phyloP scores from a whole-genome alignment of 2,329 filamentous ascomycete species.

The Exophiala oligosperma region DNA sequence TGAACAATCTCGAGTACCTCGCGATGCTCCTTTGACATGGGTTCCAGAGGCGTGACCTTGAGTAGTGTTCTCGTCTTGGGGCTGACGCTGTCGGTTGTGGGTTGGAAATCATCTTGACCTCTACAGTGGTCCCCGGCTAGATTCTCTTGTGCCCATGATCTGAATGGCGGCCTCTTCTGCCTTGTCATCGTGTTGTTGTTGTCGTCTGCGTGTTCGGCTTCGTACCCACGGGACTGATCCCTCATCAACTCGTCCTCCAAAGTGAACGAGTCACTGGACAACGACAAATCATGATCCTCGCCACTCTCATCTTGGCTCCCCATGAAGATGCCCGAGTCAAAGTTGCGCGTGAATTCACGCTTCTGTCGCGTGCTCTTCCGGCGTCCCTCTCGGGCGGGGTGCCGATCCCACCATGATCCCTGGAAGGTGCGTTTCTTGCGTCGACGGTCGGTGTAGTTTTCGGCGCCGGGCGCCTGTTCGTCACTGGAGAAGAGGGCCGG shows the following conservation, averaged over 20 bases:
- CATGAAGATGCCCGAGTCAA: slow-evolving; percentile 51
- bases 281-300: slow-evolving; percentile 27
- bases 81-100: not conserved
- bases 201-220: not conserved
- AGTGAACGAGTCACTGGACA: slow-evolving; percentile 39
- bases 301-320: slow-evolving; percentile 43
- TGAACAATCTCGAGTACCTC: slow-evolving; percentile 40
- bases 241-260: slow-evolving; percentile 39
- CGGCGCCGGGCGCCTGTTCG: slow-evolving; percentile 45
- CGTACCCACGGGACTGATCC: slow-evolving; percentile 24
- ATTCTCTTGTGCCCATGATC: not conserved
- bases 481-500: slow-evolving; percentile 50
- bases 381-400: slow-evolving; percentile 8
- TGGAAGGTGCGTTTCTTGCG: slow-evolving; percentile 28
- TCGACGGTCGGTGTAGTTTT: slow-evolving; percentile 37
- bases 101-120: not conserved
- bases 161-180: not conserved
- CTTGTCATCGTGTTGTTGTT: slow-evolving; percentile 12
- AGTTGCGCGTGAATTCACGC: slow-evolving; percentile 44
- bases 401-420: slow-evolving; percentile 28
- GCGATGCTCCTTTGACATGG: slow-evolving; percentile 32
- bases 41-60: not conserved
- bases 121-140: slow-evolving; percentile 3
- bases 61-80: slow-evolving; percentile 2
- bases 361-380: slow-evolving; percentile 37